These are phyloP conservation scores for Myxozyma geophila DNA, from an alignment of 805 yeast species.

Conservation along the genomic window DNA sequence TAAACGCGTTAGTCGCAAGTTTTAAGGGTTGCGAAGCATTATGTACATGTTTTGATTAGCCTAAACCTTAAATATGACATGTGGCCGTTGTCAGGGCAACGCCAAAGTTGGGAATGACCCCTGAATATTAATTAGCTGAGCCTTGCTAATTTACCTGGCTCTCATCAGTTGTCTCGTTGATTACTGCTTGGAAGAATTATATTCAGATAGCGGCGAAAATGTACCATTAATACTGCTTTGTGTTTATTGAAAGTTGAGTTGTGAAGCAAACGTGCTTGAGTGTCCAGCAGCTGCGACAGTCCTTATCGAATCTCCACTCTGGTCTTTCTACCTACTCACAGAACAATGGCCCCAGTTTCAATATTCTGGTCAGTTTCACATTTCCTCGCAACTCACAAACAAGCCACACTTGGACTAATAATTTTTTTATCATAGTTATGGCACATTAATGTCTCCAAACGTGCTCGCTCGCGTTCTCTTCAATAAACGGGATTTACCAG, in stretches of 20 bases:
- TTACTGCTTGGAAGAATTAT: too few species aligned
- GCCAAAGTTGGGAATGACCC: neutral
- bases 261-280: neutral
- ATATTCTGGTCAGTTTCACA: conserved; percentile 21
- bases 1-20: too few species aligned
- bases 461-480: conserved; percentile 39
- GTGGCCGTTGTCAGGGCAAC: conserved; percentile 8
- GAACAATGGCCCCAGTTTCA: conserved; percentile 11
- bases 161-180: too few species aligned
- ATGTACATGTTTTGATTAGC: conserved; percentile 4
- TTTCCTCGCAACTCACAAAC: neutral
- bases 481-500: conserved; percentile 23
- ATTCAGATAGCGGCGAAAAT: too few species aligned
- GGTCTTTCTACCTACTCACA: too few species aligned
- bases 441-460: conserved; percentile 38
- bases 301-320: neutral
- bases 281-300: neutral
- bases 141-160: neutral
- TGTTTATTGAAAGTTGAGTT: too few species aligned
- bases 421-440: conserved; percentile 32
- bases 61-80: neutral
- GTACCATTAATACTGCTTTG: too few species aligned
- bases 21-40: too few species aligned
- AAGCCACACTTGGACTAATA: neutral
- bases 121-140: neutral